Evolutionary conservation across 2,329 filamentous ascomycete genomes (phyloP), one percentile per base, ranked within the genome.

Genomic region (Pseudocercospora fijiensis): DNA sequence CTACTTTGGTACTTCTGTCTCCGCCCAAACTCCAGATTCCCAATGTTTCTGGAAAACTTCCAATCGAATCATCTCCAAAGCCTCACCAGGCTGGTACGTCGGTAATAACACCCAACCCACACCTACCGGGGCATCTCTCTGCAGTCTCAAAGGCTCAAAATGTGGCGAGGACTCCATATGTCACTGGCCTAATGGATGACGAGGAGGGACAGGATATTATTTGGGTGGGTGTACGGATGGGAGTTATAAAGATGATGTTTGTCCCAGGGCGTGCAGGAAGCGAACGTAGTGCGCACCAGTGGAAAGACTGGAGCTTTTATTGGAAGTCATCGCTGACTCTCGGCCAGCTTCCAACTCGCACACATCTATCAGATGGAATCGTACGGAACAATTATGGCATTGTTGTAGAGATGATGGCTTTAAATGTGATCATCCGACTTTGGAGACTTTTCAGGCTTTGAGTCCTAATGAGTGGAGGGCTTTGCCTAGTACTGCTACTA

Each of bases 401-500:
- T 45, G 43, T 22, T 45, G 43, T 45, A n/a, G 43, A 16, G 43
- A 45, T 22, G 16, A 45, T 16, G 9, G 8, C 3, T 45, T 18
- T 45, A 16, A 18, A 18, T 45, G 43, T 45, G 20, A 20, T 22
- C 2, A 1, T 18, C 43, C 43, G n/a, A 45, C 43, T 20, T 8
- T 18, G 8, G 43, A 45, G 43, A 45, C 43, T 18, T 45, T 45
- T 22, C 43, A 45, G 9, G 43, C 43, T 22, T 18, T 45, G 43
- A 45, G 43, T 45, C 43, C 43, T 18, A 22, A 24, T n/a, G 16
- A 26, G 13, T 45, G 57, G 26, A 33, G 57, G 18, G 24, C 27
- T 24, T 33, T 60, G 57, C 41, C 18, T 16, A 51, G 53, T 30
- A 45, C 55, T 58, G 28, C 45, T 28, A 62, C 60, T 43, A 58